These are phyloP conservation scores for Phaeosphaeria sp. DNA, from an alignment of 2,329 filamentous ascomycete species.

Conservation along the genomic window DNA sequence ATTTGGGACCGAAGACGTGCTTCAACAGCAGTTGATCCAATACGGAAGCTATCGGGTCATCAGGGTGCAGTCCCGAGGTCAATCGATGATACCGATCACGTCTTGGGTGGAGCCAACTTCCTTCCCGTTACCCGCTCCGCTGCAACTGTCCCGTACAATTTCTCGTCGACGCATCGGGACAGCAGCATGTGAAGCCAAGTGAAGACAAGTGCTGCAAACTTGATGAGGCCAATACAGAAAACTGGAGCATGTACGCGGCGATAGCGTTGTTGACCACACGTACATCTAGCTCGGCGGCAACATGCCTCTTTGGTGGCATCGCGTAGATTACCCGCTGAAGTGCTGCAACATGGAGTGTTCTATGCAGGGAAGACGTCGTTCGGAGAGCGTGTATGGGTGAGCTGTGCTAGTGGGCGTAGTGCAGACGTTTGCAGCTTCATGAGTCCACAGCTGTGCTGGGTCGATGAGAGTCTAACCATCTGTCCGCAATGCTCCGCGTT, in stretches of 20 bases:
- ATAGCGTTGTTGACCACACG: background rate
- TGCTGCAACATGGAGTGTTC: background rate
- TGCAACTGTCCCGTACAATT: background rate
- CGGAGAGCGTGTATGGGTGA: background rate
- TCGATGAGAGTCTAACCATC: background rate
- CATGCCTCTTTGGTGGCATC: background rate
- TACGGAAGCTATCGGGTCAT: slow-evolving; percentile 3
- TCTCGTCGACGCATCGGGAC: background rate
- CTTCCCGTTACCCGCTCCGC: background rate
- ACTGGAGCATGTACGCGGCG: background rate
- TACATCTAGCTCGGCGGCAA: background rate
- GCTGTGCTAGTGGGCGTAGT: background rate
- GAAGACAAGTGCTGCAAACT: background rate
- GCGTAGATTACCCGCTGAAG: background rate
- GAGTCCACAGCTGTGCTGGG: background rate
- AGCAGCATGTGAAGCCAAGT: background rate
- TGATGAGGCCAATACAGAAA: background rate
- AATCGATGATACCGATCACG: background rate
- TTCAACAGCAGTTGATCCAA: background rate
- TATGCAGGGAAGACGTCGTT: background rate
- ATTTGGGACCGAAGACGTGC: background rate
- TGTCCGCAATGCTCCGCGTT: background rate
- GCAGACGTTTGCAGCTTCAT: background rate
- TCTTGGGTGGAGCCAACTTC: background rate
- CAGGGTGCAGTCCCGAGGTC: background rate